Evolutionary conservation across 2,329 filamentous ascomycete genomes (phyloP), one percentile per base, ranked within the genome.

Genomic region (Aspergillus calidoustus): DNA sequence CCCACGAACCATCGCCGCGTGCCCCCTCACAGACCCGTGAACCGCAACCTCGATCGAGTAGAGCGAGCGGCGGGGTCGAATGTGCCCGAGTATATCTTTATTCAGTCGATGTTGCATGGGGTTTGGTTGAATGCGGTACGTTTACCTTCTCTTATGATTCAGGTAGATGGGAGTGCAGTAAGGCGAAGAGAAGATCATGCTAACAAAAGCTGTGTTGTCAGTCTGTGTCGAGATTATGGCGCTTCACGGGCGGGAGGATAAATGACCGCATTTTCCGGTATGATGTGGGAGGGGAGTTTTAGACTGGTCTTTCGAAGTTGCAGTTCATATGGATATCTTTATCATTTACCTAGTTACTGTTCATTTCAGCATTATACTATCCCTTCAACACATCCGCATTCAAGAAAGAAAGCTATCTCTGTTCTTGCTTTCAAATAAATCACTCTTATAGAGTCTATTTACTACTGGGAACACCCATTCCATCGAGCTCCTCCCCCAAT

Each of bases 201-300:
- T 34, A n/a, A 44, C 15, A n/a, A 48, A 49, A 19, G 43, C 48
- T 6, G 55, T 25, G 47, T 34, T 3, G 6, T 3, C 22, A 79
- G 56, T 69, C 72, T 7, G 76, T 79, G 3, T 76, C 81, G 47
- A 59, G 70, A 9, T 38, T 82, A 1, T 87, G 84, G 84, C 72
- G 80, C n/a, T 72, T 71, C 5, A 86, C 84, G 0, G 75, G 79
- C 2, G 84, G 84, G 0, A 81, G 71, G 61, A 62, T 84, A 9
- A 83, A 83, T 68, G 76, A 82, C 62, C 71, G 72, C n/a, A 72
- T 81, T 23, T 84, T 86, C 54, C 77, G 77, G 34, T 85, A 85
- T 66, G 78, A 81, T 34, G 73, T 87, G 60, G 84, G 86, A 11
- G 84, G 85, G 13, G 85, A 87, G 69, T 83, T 76, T 69, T 82